Evolutionary conservation across 129 eudicot genomes (phyloP), one percentile per base, ranked within the genome.

Genomic region (Solidago caesia): DNA sequence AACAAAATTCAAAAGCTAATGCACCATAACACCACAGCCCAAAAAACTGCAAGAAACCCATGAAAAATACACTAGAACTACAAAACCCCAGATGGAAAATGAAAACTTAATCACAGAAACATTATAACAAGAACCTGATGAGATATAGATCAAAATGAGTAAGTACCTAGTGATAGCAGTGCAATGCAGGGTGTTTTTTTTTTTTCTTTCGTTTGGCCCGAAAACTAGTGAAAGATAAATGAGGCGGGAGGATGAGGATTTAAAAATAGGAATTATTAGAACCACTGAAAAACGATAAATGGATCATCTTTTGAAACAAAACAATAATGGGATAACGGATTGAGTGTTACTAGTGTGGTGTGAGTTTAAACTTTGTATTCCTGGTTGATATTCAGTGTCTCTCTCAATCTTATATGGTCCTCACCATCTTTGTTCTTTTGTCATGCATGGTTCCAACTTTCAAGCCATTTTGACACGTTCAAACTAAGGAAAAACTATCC

Each of bases 291-390:
- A 14, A 46, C 53, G 47, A 62, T 57, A 62, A 42, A 52, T 71
- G 70, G 69, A 66, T 67, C 57, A 75, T 52, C 76, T 80, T 39
- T 73, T 27, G 60, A 67, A 76, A 42, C 44, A 69, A 49, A 64
- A 64, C 68, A 51, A 66, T 53, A 53, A 14, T 56, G 69, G 85
- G 88, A 85, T 85, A 84, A 86, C 77, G 49, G 66, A 21, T 14
- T 14, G 49, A 11, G 60, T 47, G 65, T 29, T 16, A 81, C 81
- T 84, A 80, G 77, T 79, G 96, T 88, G 96, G 90, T 87, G 83
- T 73, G 77, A 87, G 88, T 82, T 86, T 55, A 84, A 84, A 77
- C 79, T 27, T 42, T 43, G 72, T 68, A 72, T 64, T 26, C 67
- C 66, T 73, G 82, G 84, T 80, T 67, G 68, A 81, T 29, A 75